Base-by-base conservation (phyloP, 2,329 filamentous ascomycete genomes). In the Elsinoe arachidis region DNA sequence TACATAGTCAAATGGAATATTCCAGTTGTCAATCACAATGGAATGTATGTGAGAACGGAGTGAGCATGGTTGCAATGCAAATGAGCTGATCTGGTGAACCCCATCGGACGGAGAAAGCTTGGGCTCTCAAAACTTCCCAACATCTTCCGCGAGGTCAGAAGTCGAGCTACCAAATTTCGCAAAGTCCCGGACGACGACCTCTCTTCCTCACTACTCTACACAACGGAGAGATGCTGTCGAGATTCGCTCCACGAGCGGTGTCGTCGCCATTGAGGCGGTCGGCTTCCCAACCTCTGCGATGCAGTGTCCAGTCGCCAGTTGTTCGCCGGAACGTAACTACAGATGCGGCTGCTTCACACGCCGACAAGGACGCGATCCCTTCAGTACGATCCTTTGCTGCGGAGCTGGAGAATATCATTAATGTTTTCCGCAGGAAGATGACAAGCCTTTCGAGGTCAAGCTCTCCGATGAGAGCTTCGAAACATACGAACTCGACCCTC, bases 391-490 rank as follows among this genome's bases (percentile, higher is more conserved):
- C n/a, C 21, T 51, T 54, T 23, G 17, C 39, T 19, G n/a, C 44
- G 15, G 6, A 17, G 15, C 34, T 51, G 58, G 19, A 55, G 53
- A 46, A 9, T 19, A n/a, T n/a, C 11, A 44, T 19, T 56, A 34
- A 51, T n/a, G 12, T 19, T 34, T 1, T 35, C 41, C 64, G 57
- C 71, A 95, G 90, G 88, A 91, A 74, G 91, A 96, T 74, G 90
- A 96, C 70, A 88, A 95, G 81, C 84, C 85, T 64, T 97, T 99
- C 80, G 83, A 86, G 69, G 84, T 99, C 73, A 87, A 84, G 70
- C 87, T 99, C 73, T 95, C 90, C 73, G 90, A 96, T 74, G 92
- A 97, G 86, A 92, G 89, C 79, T 99, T 97, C 79, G 93, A 99
- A 83, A 96, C 93, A 59, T 99, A 97, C 79, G 90, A 96, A 80